Conservation (phyloP, 1,284 basidiomycete genomes). For the Apiotrichum domesticum region DNA sequence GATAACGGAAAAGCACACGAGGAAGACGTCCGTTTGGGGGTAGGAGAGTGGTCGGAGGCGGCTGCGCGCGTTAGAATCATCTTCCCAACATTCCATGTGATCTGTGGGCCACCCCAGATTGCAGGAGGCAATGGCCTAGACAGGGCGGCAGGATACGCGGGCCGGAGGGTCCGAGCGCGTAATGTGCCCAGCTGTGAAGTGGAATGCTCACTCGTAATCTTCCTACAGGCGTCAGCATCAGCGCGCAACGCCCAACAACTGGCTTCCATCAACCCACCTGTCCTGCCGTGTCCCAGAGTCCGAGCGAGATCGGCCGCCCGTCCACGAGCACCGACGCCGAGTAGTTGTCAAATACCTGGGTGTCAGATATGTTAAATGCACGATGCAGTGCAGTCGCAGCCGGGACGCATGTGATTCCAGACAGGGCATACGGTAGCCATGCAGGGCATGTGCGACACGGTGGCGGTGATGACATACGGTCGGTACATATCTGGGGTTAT, state of each 20-base stretch:
- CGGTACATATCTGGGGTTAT: slow-evolving; percentile 41
- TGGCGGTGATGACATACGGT: slow-evolving; percentile 18
- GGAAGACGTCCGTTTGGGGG: slow-evolving; percentile 98
- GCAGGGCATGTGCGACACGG: no score
- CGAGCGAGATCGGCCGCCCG: slow-evolving; percentile 74
- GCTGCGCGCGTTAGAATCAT: slow-evolving; percentile 50
- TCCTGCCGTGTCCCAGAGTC: slow-evolving; percentile 59
- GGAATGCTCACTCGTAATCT: slow-evolving; percentile 53
- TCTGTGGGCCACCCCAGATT: neutral
- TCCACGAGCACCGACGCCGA: slow-evolving; percentile 84
- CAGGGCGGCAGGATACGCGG: no score
- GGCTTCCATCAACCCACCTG: neutral
- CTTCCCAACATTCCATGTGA: no score
- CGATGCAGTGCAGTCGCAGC: no score
- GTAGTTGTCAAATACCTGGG: slow-evolving; percentile 45
- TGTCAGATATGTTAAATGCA: neutral
- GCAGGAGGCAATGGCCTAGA: no score
- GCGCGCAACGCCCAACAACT: no score
- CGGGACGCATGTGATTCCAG: no score
- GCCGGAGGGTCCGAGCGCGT: no score
- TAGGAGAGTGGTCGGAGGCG: slow-evolving; percentile 97
- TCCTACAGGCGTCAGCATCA: slow-evolving; percentile 55
- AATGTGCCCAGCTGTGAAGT: no score
- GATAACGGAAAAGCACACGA: slow-evolving; percentile 98
- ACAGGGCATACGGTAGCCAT: neutral